phyloP scores from a whole-genome alignment of 208 protist species.

The Leishmania guyanensis region DNA sequence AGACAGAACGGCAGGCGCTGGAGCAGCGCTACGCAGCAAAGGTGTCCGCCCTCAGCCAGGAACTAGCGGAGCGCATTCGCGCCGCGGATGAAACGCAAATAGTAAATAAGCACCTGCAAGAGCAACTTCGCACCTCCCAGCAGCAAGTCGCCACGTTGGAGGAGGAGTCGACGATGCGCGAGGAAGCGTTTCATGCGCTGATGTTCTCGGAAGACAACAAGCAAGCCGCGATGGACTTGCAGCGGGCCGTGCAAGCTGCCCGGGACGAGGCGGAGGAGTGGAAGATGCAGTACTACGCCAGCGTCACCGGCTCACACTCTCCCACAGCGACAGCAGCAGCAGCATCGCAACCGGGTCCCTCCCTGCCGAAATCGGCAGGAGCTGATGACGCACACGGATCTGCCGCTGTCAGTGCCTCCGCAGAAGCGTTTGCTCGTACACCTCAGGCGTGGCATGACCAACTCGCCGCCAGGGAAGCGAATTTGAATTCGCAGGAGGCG shows the following conservation, averaged over 20 bases:
- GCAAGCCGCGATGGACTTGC: constrained; percentile 52
- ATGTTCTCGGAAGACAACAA: constrained; percentile 74
- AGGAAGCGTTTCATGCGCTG: constrained; percentile 63
- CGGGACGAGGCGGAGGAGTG: constrained; percentile 58
- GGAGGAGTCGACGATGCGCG: constrained; percentile 61
- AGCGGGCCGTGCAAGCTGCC: constrained; percentile 44
- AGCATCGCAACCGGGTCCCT: not conserved
- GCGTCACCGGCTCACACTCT: constrained; percentile 1
- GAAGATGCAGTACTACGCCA: constrained; percentile 42
- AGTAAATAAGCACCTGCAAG: constrained; percentile 25
- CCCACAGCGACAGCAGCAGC: not conserved
- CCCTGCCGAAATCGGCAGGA: not conserved
- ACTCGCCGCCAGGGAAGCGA: constrained; percentile 19
- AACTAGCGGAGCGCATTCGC: constrained; percentile 53
- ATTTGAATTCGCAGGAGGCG: constrained; percentile 18
- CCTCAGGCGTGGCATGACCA: constrained; percentile 25
- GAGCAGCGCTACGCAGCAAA: constrained; percentile 53
- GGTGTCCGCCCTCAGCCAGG: constrained; percentile 50
- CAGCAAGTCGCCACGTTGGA: constrained; percentile 46
- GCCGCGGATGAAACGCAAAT: constrained; percentile 27
- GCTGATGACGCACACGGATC: not conserved
- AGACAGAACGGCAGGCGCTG: constrained; percentile 48
- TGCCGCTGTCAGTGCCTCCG: not conserved
- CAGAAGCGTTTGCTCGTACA: not conserved
- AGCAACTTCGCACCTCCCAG: constrained; percentile 32